Evolutionary conservation across 768 basidiomycete species (phyloP).

Genomic region (Boletus huronensis): DNA sequence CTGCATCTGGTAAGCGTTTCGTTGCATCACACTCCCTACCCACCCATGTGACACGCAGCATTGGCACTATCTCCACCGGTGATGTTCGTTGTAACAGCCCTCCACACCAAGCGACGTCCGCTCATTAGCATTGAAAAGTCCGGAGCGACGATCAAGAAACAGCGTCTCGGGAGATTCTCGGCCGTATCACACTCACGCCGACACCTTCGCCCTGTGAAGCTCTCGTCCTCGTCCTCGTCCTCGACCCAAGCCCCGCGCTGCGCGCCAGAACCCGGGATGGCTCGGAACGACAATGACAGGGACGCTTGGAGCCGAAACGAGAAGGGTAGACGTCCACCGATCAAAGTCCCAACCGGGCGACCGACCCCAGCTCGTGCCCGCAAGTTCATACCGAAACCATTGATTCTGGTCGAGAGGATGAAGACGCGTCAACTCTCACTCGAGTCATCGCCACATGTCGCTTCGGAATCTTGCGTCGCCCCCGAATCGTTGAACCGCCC

Average conservation of each 20-base stretch:
- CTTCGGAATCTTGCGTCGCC: background rate
- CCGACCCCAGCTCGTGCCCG: background rate
- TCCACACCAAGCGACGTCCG: conserved; percentile 23
- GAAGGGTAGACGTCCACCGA: background rate
- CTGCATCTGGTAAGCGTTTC: conserved; percentile 8
- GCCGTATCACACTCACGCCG: background rate
- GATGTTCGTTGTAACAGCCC: conserved; percentile 25
- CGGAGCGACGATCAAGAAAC: background rate
- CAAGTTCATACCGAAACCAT: conserved; percentile 25
- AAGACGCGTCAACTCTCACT: conserved; percentile 11
- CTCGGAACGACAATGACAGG: background rate
- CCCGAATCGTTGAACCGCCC: background rate
- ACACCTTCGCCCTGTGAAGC: background rate
- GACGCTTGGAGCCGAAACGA: background rate
- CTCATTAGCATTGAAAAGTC: background rate
- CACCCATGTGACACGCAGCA: conserved; percentile 17
- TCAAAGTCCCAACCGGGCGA: background rate
- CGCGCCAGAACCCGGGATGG: background rate
- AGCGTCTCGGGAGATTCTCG: background rate
- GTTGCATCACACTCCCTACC: background rate
- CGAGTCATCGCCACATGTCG: background rate
- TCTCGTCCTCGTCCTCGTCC: background rate
- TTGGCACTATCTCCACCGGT: background rate
- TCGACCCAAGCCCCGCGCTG: background rate
- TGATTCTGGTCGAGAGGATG: conserved; percentile 26